These are phyloP conservation scores for Pseudopyrenochaeta lycopersici DNA, from an alignment of 2,329 filamentous ascomycete genomes.

Conservation along the genomic window DNA sequence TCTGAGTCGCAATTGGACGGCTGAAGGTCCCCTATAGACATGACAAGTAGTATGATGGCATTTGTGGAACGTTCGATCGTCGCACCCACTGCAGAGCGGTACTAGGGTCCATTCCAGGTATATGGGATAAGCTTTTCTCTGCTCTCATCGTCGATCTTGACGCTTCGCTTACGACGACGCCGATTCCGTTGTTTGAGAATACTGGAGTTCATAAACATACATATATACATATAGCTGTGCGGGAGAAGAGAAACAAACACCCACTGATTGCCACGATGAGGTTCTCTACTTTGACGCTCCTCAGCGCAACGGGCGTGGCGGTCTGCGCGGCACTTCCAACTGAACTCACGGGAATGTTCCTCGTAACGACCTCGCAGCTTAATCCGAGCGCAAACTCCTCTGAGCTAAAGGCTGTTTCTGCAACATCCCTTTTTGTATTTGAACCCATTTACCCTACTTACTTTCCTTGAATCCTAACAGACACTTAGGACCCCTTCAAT, in stretches of 20 bases:
- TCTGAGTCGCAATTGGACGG: constrained; percentile 16
- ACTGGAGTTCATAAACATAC: background rate
- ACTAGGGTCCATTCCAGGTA: constrained; percentile 5
- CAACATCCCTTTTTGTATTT: constrained; percentile 49
- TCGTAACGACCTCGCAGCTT: constrained; percentile 50
- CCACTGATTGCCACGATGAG: constrained; percentile 16
- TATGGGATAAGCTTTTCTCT: background rate
- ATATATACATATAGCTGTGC: no score
- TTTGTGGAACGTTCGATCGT: constrained; percentile 11
- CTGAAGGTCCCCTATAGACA: constrained; percentile 2
- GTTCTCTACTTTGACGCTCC: constrained; percentile 14
- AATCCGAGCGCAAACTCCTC: constrained; percentile 35
- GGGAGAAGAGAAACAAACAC: no score
- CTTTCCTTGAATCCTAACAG: background rate
- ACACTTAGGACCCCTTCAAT: constrained; percentile 42
- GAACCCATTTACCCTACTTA: background rate
- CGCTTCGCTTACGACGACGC: background rate
- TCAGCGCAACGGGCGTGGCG: constrained; percentile 6
- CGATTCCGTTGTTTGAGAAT: background rate
- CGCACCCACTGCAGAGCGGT: background rate
- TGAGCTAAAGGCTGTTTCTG: constrained; percentile 46
- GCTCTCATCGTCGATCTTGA: background rate
- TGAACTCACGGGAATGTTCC: constrained; percentile 43
- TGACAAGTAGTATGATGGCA: constrained; percentile 6
- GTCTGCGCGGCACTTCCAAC: constrained; percentile 20